Percentiles rank a stretch among this genome's conserved stretches.
phyloP scores from a whole-genome alignment of 108 stramenopile species.

The Craspedostauros australis region DNA sequence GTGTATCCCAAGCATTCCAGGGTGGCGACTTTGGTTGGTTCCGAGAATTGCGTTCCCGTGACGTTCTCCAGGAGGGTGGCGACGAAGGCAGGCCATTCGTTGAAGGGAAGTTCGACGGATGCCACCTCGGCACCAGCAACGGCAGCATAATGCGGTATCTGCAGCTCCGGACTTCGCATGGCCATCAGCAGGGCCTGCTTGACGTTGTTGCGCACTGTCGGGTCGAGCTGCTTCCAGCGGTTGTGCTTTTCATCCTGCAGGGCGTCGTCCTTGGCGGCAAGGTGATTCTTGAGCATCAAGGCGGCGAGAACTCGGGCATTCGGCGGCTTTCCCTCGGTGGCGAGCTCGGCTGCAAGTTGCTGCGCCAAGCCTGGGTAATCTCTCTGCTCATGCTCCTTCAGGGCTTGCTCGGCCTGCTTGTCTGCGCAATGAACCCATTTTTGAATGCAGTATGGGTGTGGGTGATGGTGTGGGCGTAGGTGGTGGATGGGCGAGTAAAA shows the following conservation, averaged over 20 bases:
- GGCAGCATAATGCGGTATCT: constrained; percentile 69
- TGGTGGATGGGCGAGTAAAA: no score
- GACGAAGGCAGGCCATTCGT: constrained; percentile 85
- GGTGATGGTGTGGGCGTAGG: no score
- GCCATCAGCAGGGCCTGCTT: constrained; percentile 54
- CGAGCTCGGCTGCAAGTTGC: constrained; percentile 48
- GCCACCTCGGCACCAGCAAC: constrained; percentile 82
- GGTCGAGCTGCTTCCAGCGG: constrained; percentile 60
- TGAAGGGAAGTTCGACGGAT: constrained; percentile 74
- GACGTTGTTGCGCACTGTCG: constrained; percentile 39
- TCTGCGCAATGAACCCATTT: constrained; percentile 1
- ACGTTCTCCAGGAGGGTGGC: constrained; percentile 75
- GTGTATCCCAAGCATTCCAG: constrained; percentile 94
- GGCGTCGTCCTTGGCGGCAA: constrained; percentile 68
- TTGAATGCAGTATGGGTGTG: no score
- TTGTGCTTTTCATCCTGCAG: constrained; percentile 51
- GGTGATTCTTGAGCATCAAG: constrained; percentile 79
- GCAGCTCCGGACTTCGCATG: constrained; percentile 45
- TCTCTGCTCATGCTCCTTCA: constrained; percentile 22
- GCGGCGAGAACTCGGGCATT: constrained; percentile 74
- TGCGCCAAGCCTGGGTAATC: constrained; percentile 36
- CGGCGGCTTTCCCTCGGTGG: constrained; percentile 53
- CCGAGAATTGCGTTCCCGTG: constrained; percentile 31
- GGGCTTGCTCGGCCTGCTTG: constrained; percentile 19
- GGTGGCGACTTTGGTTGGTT: constrained; percentile 75